Evolutionary conservation across 2,329 filamentous ascomycete species (phyloP).

Genomic region (Grosmannia clavigera): DNA sequence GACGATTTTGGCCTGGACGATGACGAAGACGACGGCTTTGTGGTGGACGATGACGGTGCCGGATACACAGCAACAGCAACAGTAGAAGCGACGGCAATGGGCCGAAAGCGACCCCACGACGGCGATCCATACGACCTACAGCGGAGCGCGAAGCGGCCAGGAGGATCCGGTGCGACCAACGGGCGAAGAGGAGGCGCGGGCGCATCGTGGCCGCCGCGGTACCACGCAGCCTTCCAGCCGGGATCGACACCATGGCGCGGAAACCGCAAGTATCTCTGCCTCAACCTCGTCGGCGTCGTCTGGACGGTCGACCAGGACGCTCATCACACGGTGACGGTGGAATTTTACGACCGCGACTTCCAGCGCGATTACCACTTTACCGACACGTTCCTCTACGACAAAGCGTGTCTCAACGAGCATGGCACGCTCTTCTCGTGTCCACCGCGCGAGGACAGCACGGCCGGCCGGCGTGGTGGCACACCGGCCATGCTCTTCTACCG

Average conservation of each 20-base stretch:
- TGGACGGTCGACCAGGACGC: constrained; percentile 96
- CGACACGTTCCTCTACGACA: constrained; percentile 91
- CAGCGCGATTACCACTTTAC: constrained; percentile 96
- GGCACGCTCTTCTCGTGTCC: constrained; percentile 79
- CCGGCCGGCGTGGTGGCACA: constrained; percentile 17
- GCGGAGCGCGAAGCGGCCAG: constrained; percentile 35
- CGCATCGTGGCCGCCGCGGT: constrained; percentile 41
- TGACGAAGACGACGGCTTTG: constrained; percentile 61
- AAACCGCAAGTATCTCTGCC: constrained; percentile 81
- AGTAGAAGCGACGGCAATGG: constrained; percentile 27
- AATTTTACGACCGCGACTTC: constrained; percentile 91
- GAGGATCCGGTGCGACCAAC: constrained; percentile 12
- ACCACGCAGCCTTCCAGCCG: constrained; percentile 81
- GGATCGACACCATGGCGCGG: constrained; percentile 94
- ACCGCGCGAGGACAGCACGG: constrained; percentile 28
- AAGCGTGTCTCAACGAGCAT: constrained; percentile 78
- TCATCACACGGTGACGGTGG: constrained; percentile 86
- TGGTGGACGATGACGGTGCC: constrained; percentile 88
- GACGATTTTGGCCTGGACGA: constrained; percentile 58
- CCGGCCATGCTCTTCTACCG: constrained; percentile 87
- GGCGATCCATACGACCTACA: constrained; percentile 34
- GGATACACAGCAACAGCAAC: constrained; percentile 49
- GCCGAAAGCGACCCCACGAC: constrained; percentile 33
- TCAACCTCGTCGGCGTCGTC: constrained; percentile 87
- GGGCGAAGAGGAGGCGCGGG: neutral